Percentiles rank a stretch among this genome's conserved stretches.
phyloP scores from a whole-genome alignment of 2,329 filamentous ascomycete species.

The Colletotrichum liaoningense region DNA sequence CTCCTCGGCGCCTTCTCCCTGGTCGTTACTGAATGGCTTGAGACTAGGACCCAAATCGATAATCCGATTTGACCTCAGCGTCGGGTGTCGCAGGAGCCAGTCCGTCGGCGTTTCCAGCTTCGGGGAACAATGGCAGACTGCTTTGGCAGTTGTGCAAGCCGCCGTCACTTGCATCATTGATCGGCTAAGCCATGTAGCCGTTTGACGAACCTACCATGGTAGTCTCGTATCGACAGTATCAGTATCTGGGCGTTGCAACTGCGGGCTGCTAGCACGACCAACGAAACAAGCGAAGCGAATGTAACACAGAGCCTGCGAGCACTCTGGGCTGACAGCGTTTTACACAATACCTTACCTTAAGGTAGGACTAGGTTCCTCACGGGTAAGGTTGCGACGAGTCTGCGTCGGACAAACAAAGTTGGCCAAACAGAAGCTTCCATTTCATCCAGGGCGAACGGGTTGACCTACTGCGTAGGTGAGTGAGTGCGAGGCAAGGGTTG shows the following conservation, averaged over 20 bases:
- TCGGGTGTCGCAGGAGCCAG: slow-evolving; percentile 20
- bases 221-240: not conserved
- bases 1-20: slow-evolving; percentile 21
- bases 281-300: not conserved
- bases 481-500: not conserved
- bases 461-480: not conserved
- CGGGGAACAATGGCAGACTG: slow-evolving; percentile 20
- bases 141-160: slow-evolving; percentile 25
- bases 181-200: slow-evolving; percentile 8
- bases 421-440: slow-evolving; percentile 1
- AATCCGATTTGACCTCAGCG: slow-evolving; percentile 7
- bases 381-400: not conserved
- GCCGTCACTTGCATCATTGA: slow-evolving; percentile 29
- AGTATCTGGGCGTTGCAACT: not conserved
- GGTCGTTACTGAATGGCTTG: slow-evolving; percentile 33
- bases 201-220: slow-evolving; percentile 11
- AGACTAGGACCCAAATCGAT: slow-evolving; percentile 1
- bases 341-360: too few relatives aligned
- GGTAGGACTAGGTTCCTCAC: too few relatives aligned
- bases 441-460: not conserved
- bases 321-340: not conserved
- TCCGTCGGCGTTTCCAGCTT: slow-evolving; percentile 12
- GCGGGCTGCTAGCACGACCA: not conserved
- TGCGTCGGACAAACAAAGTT: slow-evolving; percentile 13
- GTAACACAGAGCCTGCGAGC: not conserved